Conservation (phyloP, 495 filamentous ascomycete genomes). For the Hypoxylon crocopeplum region DNA sequence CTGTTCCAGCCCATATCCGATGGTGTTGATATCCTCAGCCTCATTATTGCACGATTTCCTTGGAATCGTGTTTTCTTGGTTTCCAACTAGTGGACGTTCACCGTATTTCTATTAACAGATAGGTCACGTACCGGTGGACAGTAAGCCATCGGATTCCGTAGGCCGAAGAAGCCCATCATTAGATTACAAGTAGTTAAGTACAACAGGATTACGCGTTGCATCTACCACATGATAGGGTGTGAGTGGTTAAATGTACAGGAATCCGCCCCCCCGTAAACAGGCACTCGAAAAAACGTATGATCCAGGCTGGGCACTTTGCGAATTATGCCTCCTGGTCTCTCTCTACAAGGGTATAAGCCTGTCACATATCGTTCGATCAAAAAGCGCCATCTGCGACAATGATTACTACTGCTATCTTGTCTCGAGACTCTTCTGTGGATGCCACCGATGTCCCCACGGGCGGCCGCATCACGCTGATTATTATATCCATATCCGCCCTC, state of each 20-base stretch:
- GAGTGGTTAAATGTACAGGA: neutral
- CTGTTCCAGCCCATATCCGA: neutral
- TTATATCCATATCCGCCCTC: neutral
- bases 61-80: neutral
- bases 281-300: neutral
- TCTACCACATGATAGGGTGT: neutral
- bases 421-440: neutral
- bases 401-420: neutral
- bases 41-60: neutral
- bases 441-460: neutral
- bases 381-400: slow-evolving; percentile 2
- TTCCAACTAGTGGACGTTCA: too few relatives aligned
- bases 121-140: neutral
- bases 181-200: neutral
- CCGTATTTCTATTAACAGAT: too few relatives aligned
- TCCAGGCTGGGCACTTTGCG: neutral
- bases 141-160: neutral
- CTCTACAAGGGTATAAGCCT: neutral
- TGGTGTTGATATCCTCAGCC: neutral
- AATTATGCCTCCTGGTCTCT: neutral
- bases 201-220: slow-evolving; percentile 1
- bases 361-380: neutral
- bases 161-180: neutral
- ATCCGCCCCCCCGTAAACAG: neutral
- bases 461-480: neutral